phyloP scores from a whole-genome alignment of 1,284 basidiomycete species.

The Cutaneotrichosporon sp. region DNA sequence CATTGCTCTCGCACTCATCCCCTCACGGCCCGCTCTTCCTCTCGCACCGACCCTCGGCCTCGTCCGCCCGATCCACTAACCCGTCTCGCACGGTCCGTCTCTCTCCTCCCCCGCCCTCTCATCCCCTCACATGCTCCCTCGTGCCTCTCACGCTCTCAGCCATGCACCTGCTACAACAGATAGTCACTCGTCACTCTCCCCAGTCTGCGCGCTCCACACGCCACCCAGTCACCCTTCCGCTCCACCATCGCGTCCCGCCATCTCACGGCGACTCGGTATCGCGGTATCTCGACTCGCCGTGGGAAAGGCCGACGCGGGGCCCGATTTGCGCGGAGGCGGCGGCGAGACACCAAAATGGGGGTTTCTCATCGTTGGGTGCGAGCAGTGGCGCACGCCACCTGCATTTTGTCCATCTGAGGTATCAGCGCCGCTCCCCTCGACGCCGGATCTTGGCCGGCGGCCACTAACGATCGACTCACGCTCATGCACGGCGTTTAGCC shows the following conservation, averaged over 20 bases:
- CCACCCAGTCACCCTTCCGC: background rate
- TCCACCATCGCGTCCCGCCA: background rate
- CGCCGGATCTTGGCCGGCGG: background rate
- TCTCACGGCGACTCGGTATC: background rate
- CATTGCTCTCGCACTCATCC: no score
- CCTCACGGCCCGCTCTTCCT: no score
- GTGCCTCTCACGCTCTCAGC: background rate
- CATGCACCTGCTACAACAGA: background rate
- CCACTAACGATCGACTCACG: no score
- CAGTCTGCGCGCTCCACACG: no score
- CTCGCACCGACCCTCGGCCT: no score
- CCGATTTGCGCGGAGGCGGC: background rate
- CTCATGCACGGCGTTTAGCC: constrained; percentile 7
- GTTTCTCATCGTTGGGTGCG: background rate
- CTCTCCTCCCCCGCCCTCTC: no score
- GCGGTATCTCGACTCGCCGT: background rate
- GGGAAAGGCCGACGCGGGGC: background rate
- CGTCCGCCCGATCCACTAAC: no score
- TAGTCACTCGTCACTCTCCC: background rate
- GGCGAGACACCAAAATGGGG: background rate
- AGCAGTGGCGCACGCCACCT: background rate
- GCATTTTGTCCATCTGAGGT: background rate
- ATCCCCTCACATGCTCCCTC: no score
- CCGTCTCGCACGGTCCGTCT: no score
- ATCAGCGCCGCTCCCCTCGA: background rate